Base-by-base conservation (phyloP, 176 grass and related monocot species). In the Carex pumila region DNA sequence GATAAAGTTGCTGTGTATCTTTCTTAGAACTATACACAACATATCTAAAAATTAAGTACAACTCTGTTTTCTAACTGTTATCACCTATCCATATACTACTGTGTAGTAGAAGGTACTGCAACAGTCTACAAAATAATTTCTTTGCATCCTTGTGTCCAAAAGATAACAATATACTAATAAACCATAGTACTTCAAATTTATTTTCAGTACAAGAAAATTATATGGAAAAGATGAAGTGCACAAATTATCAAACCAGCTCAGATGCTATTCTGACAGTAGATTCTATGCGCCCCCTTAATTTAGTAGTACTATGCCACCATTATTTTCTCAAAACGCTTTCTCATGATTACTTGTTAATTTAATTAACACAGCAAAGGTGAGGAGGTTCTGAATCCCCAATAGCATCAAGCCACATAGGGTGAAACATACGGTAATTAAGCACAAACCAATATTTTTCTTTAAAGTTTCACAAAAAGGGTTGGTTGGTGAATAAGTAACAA, bases 401-500 rank as follows among this genome's bases (percentile, higher is more conserved):
- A 76, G 72, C 72, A 76, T 55, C 49, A 76, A 54, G 72, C 49
- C 72, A 76, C 43, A 34, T 34, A 34, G 11, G 45, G 45, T 29
- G 45, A 11, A 74, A 74, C 71, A 22, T 19, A 74, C 43, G 17
- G 71, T 45, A 25, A 25, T 25, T 25, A 74, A 74, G 45, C 43
- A 52, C 71, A 74, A 52, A 17, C 49, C 72, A 32, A 2, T 22
- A 53, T 30, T 31, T 76, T 9, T 77, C 13, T 56, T 56, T 17
- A 18, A 25, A 50, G 68, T 83, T 67, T 65, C 45, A 83, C 61
- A 83, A 17, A 62, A 43, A 75, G 45, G n/a, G 2, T 50, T 54
- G 34, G 80, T 52, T 83, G 80, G 61, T 83, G 80, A 31, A 64
- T 83, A 36, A 83, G 22, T 50, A 83, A 54, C 78, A 82, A 67